Base-by-base conservation (phyloP, 768 basidiomycete species). In the Cantharellus cinnabarinus region DNA sequence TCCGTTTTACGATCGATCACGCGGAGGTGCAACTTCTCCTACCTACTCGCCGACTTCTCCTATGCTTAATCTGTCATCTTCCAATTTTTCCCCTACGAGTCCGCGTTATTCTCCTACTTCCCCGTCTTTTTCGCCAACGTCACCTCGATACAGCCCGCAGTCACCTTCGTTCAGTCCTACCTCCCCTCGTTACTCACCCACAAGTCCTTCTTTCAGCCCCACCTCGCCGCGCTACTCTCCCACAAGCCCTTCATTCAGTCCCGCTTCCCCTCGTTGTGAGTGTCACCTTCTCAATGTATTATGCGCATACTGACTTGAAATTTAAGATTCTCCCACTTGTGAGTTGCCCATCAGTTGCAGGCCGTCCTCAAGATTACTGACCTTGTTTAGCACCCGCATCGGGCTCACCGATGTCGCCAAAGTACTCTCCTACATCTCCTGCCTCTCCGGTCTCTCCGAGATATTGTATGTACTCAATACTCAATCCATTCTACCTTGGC, bases 381-480 rank as follows among this genome's bases (percentile, higher is more conserved):
- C 52, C 29, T 42, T 58, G 61, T 58, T 58, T 65, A 84, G 84
- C 86, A 3, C 85, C 87, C 41, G 77, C 80, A 34, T 82, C 86
- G 59, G 78, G 85, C 74, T 91, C 90, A 4, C 90, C 89, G 0
- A 81, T 90, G 3, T 91, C 89, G 39, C 90, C 90, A 4, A 87
- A 83, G 66, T 95, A 91, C 70, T 91, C 89, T 5, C 93, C 93
- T 2, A 89, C 93, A 0, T 93, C 89, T 2, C 93, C 93, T n/a
- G 79, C 83, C 4, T 63, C 63, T 29, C 63, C 63, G 59, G 79
- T 83, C 5, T 63, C 63, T 15, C 63, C 63, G 59, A 87, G 85
- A 77, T 89, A 89, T 69, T 89, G 88, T 89, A 71, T 63, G 86
- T 75, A 3, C 5, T 0, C 34, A 56, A 29, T 34, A 7, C 42